Base-by-base conservation (phyloP, 2,329 filamentous ascomycete species). In the Exophiala calicioides region DNA sequence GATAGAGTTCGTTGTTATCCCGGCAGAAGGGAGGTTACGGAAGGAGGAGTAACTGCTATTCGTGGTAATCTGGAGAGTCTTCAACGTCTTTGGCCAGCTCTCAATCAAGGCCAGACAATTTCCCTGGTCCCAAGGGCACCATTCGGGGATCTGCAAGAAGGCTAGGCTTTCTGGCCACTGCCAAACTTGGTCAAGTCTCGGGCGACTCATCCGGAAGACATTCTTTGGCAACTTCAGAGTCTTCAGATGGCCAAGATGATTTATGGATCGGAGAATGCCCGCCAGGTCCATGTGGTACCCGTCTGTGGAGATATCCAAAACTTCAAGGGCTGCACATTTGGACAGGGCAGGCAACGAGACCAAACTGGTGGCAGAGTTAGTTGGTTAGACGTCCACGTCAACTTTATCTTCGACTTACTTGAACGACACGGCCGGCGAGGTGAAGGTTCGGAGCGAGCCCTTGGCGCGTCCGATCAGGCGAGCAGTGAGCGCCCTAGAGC, bases 351-450 rank as follows among this genome's bases (percentile, higher is more conserved):
- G 72, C 53, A 82, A 75, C 58, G 76, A 78, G 50, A 80, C 79
- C 40, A 77, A 63, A 16, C 47, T 54, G 31, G 13, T 7, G 3
- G 16, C n/a, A 41, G 5, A 8, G 39, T 47, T 20, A 52, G 44
- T 26, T 41, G 31, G 13, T 29, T 13, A 5, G 37, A n/a, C n/a
- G n/a, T n/a, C n/a, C n/a, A n/a, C n/a, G 20, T 12, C 27, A 36
- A 13, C 5, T 13, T n/a, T 15, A 12, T 23, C 8, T 41, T 40
- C 8, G 20, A 64, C 71, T 60, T 57, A 74, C 69, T 74, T 75
- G 56, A 84, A 83, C 3, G 74, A 76, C 3, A 76, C 71, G 49
- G 77, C 76, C 1, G 81, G 81, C 1, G 80, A 79, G 35, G 75
- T 61, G 58, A 83, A 82, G n/a, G 65, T 61, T 51, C 76, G 68